Base-by-base conservation (phyloP, 805 yeast genomes). In the Cyberlindnera meyerae region DNA sequence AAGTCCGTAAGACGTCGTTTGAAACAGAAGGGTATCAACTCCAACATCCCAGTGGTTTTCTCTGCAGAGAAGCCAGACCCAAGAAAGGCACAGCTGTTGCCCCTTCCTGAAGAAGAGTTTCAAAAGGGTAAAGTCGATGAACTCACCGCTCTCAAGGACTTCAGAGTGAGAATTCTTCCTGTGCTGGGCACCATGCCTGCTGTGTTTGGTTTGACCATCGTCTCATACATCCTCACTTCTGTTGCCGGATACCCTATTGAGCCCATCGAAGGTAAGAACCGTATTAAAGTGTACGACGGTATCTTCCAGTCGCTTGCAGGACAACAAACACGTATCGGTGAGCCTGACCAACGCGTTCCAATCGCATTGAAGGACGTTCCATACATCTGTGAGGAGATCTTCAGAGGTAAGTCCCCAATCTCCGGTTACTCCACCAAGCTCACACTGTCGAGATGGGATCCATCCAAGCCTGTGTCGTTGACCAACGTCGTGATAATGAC, bases 121-220 rank as follows among this genome's bases (percentile, higher is more conserved):
- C 79, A 75, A 37, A 77, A 79, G 58, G 96, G 96, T 18, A 69
- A 78, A 40, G 95, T 90, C 25, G 93, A 78, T 46, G 93, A 94
- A 58, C 67, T 93, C 29, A 77, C 94, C 42, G 94, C 96, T 2
- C 62, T 93, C 47, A 80, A 77, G 51, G 88, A 87, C 62, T 93
- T 93, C 67, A 73, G 99, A 49, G 97, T 89, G 9, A 71, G 99
- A 50, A 90, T 93, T 31, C 69, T 93, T 39, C 99, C 99, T 0
- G 99, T 93, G 0, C 64, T 93, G 45, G 97, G 98, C 4, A 86
- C 98, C 0, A 78, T 93, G 82, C 99, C 99, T 2, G 97, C 93
- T 8, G 82, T 90, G 62, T 93, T 93, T 65, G 99, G 97, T 1
- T 70, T 93, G 32, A 76, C 96, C 0, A 73, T 90, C 39, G 94